Base-by-base conservation (phyloP, 768 basidiomycete species). In the Auricularia heimuer region DNA sequence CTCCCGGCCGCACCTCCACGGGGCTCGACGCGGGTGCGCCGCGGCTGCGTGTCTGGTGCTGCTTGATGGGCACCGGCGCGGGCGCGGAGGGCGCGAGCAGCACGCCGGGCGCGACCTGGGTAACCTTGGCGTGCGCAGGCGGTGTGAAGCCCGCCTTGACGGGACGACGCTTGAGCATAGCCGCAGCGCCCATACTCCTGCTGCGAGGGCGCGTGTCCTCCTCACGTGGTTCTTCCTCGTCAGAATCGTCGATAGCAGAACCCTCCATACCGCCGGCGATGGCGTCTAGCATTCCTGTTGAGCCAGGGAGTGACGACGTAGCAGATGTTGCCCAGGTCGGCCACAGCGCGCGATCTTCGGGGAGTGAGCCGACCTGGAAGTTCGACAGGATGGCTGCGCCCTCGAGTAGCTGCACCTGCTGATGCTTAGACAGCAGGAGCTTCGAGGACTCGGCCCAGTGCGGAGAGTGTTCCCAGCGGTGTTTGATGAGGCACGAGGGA, bases 401-500 rank as follows among this genome's bases (percentile, higher is more conserved):
- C 82, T 98, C 96, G 54, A 99, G 88, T 62, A 98, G 77, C 70
- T 98, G 96, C 0, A 99, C 96, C 70, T 98, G 95, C 71, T 98
- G 94, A 73, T 98, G 95, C 77, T 98, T 98, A 76, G 88, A 92
- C 65, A 98, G 80, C 37, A 94, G 85, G 70, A 94, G 87, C 73
- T 94, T 92, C 68, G 89, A 83, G 1, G 94, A 90, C 73, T 94
- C 92, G 54, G 90, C 88, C 96, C 96, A 98, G 71, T 97, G 94
- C 21, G 92, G 91, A 39, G 91, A 92, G 72, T 96, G 93, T 72
- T 98, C 95, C 96, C 96, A 98, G 39, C 96, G 89, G 72, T 98
- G 96, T 75, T 98, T 98, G 75, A 95, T 91, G 61, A 98, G 80
- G 75, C 95, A 98, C 12, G 90, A 92, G 2, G 94, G 94, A 75